Evolutionary conservation across 306 rosid genomes (phyloP).

Genomic region (Cucurbita maxima): DNA sequence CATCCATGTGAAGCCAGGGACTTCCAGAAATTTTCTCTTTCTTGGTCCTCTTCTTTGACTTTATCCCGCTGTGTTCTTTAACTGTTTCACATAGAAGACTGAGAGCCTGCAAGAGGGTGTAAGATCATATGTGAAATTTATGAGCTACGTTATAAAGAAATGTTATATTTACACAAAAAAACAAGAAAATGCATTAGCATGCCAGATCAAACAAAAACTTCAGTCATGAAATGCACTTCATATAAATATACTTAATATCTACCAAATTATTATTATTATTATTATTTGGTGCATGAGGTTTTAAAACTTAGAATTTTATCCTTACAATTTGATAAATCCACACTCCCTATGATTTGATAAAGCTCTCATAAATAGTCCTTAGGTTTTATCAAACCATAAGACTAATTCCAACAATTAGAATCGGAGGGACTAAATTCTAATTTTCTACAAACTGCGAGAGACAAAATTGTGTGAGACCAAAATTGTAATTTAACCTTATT

Average conservation of each 20-base stretch:
- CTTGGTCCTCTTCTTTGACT: conserved; percentile 25
- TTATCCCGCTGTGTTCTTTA: conserved; percentile 22
- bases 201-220: neutral
- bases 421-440: too few relatives aligned
- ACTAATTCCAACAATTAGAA: too few relatives aligned
- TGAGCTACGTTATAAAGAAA: neutral
- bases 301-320: too few relatives aligned
- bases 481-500: too few relatives aligned
- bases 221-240: neutral
- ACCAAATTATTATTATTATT: neutral
- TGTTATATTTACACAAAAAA: neutral
- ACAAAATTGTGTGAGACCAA: too few relatives aligned
- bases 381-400: too few relatives aligned
- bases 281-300: too few relatives aligned
- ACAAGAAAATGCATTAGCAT: neutral
- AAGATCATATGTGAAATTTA: neutral
- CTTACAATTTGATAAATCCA: too few relatives aligned
- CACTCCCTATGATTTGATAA: too few relatives aligned
- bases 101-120: conserved; percentile 56
- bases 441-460: too few relatives aligned
- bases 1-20: conserved; percentile 41
- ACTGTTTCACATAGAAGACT: conserved; percentile 57
- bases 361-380: too few relatives aligned
- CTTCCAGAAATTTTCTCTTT: conserved; percentile 18
- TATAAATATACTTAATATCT: neutral